Evolutionary conservation across 306 rosid species (phyloP), one percentile per base, ranked within the genome.

Genomic region (Prunus mume): DNA sequence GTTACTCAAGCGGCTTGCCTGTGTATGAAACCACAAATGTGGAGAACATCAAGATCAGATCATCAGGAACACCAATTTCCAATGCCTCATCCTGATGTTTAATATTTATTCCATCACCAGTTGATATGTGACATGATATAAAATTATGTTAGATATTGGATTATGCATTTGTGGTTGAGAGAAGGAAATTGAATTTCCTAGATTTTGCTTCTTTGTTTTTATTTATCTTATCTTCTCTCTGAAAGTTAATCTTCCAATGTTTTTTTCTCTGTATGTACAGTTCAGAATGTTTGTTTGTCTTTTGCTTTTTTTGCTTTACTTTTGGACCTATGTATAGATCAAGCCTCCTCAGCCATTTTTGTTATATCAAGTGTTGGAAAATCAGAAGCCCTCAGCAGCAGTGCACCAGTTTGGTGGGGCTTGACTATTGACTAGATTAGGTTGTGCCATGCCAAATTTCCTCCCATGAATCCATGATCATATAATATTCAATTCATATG

Each of bases 1-100:
- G 71, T 79, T 89, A 77, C 76, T 79, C 97, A 62, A 91, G 90
- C 76, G 97, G 95, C 65, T 69, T 95, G 52, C 97, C 97, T 73
- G 99, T 95, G 47, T 95, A 95, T 81, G 99, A 92, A 95, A 90
- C 98, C 49, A 95, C 98, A 76, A 84, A 88, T 84, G 88, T 95
- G 87, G 97, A 91, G 45, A 95, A 76, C 84, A 95, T 95, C 87
- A 91, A 92, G 88, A 88, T 25, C 54, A 73, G 68, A 63, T 63
- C 54, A 13, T 70, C 77, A 73, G 90, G 88, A 76, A 75, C 91
- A 75, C 86, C 96, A 78, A 89, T 95, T 88, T 81, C 97, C 74
- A 92, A 83, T 89, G 87, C 82, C 30, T 75, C 84, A 60, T 65
- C 78, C 56, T 65, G 46, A 32, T 18, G 1, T 52, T 13, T 15